Evolutionary conservation across 2,329 filamentous ascomycete genomes (phyloP), one percentile per base, ranked within the genome.

Genomic region (Epichloe typhina): DNA sequence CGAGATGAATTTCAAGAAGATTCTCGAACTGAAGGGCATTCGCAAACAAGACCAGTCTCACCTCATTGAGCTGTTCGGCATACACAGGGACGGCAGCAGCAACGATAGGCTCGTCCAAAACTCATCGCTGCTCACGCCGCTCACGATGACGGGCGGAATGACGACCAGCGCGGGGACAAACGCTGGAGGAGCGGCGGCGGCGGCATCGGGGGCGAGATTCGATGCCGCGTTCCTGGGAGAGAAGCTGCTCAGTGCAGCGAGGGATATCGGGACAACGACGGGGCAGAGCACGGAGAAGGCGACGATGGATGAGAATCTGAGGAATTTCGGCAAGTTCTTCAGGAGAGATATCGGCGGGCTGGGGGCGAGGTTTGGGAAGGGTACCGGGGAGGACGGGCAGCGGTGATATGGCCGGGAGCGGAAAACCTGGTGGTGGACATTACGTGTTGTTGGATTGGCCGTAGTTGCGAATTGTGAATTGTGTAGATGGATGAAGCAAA

Each of bases 261-360:
- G 89, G 54, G 89, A 96, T 61, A 88, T 95, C 59, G 86, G 86
- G 4, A 85, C 80, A 49, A 64, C 67, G 42, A 64, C 56, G n/a
- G 60, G 50, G 57, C 71, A 57, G 13, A 72, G 69, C 15, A 61
- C 73, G 50, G 74, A 79, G 50, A 81, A 84, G 60, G 80, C 79
- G 7, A 88, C 85, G 49, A 79, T 96, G 56, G 95, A 96, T 64
- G 90, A 95, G 68, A 96, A 96, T 67, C 65, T 97, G 67, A 90
- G 88, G 71, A 95, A 88, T 65, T 87, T 98, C 68, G 91, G 91
- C 23, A 96, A 95, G 69, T 96, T 97, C 70, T 97, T 97, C 72
- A 82, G 85, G 55, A 75, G 91, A 55, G 91, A 96, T 70, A 83
- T 91, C 55, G 86, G 86, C 33, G 80, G 83, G 2, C 77, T 91